Percentiles rank a stretch among this genome's conserved stretches.
phyloP scores from a whole-genome alignment of 1,284 basidiomycete genomes.

The Peniophora sp. region DNA sequence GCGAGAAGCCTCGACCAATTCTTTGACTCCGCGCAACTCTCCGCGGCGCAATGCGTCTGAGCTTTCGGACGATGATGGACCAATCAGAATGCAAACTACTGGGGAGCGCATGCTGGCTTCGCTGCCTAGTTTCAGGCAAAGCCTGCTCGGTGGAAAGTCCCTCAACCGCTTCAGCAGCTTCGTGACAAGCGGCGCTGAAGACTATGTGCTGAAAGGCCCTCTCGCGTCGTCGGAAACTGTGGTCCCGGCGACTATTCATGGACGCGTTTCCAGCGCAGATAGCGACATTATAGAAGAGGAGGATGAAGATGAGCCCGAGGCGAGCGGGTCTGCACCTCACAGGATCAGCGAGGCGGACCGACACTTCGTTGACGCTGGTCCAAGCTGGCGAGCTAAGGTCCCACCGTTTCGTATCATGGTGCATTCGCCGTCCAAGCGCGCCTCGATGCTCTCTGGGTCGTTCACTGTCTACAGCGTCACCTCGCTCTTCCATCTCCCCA shows the following conservation, averaged over 20 bases:
- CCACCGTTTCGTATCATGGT: constrained; percentile 69
- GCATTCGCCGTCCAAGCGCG: constrained; percentile 70
- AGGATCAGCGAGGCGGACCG: constrained; percentile 41
- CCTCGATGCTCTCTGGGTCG: constrained; percentile 57
- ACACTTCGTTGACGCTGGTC: constrained; percentile 69
- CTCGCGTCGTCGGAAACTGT: constrained; percentile 6
- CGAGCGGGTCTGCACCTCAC: background rate
- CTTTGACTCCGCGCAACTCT: constrained; percentile 47
- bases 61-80: constrained; percentile 21
- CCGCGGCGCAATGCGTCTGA: constrained; percentile 15
- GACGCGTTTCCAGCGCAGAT: constrained; percentile 20
- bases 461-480: constrained; percentile 75
- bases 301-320: constrained; percentile 10
- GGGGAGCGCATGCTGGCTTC: constrained; percentile 47
- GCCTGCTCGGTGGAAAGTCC: constrained; percentile 66
- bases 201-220: constrained; percentile 62
- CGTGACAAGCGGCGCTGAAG: constrained; percentile 79
- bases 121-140: constrained; percentile 63
- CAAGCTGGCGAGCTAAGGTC: constrained; percentile 65
- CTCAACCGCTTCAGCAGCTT: constrained; percentile 80
- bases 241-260: constrained; percentile 4
- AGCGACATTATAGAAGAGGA: constrained; percentile 29
- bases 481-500: constrained; percentile 49
- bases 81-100: constrained; percentile 62
- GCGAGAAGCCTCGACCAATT: constrained; percentile 35